These are phyloP conservation scores for Vanrija pseudolonga DNA, from an alignment of 1,284 basidiomycete genomes.

Conservation along the genomic window DNA sequence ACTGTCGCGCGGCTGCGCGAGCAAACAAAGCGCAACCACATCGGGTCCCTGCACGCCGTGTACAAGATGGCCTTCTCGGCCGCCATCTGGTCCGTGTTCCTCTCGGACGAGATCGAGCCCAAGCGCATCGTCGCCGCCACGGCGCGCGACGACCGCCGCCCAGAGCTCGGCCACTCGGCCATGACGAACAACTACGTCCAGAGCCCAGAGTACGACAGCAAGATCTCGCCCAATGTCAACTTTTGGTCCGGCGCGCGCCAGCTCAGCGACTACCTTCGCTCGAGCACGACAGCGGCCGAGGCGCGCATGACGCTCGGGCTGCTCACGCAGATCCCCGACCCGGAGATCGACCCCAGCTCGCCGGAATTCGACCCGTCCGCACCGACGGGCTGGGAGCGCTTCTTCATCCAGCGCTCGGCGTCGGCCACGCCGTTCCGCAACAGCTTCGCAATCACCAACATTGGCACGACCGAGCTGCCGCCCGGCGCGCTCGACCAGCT, in stretches of 20 bases:
- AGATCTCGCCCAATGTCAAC: conserved; percentile 8
- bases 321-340: conserved; percentile 32
- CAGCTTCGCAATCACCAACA: conserved; percentile 28
- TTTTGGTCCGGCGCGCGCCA: conserved; percentile 24
- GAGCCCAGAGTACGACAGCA: conserved; percentile 14
- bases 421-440: conserved; percentile 11
- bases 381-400: conserved; percentile 38
- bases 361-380: conserved; percentile 17
- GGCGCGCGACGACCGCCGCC: conserved; percentile 24
- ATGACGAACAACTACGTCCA: conserved; percentile 31
- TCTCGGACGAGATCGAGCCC: conserved; percentile 4
- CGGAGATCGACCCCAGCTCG: not conserved
- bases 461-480: conserved; percentile 27
- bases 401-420: conserved; percentile 20
- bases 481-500: conserved; percentile 25
- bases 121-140: conserved; percentile 5
- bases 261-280: conserved; percentile 1
- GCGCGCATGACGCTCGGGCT: conserved; percentile 28
- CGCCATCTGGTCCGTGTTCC: conserved; percentile 21
- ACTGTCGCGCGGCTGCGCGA: conserved; percentile 20
- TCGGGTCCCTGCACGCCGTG: conserved; percentile 33
- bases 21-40: conserved; percentile 16
- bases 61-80: conserved; percentile 25
- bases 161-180: conserved; percentile 18
- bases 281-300: conserved; percentile 1